Conservation (phyloP, 1,284 basidiomycete genomes). For the Microbotryomycetes sp. region DNA sequence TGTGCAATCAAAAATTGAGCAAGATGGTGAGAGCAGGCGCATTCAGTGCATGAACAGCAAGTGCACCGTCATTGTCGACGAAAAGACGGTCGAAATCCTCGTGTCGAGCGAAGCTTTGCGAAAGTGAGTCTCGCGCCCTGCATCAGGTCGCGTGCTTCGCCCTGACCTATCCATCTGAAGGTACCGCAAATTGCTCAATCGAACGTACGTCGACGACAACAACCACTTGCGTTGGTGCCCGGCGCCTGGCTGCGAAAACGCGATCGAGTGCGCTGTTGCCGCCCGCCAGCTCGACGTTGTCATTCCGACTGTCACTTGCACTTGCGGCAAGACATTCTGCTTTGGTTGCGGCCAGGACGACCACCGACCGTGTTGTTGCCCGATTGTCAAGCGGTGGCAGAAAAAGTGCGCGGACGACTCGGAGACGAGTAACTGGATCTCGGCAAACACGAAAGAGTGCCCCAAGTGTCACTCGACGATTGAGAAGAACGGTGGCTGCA, state of each 20-base stretch:
- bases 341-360: constrained; percentile 85
- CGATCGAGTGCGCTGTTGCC: constrained; percentile 76
- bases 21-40: constrained; percentile 72
- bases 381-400: constrained; percentile 84
- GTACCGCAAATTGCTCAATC: constrained; percentile 78
- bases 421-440: constrained; percentile 99
- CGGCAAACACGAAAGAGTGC: constrained; percentile 98
- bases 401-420: constrained; percentile 97
- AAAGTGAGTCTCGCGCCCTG: constrained; percentile 39
- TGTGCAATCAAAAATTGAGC: constrained; percentile 72
- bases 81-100: constrained; percentile 46
- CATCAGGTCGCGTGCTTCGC: background rate
- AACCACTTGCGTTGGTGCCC: constrained; percentile 86
- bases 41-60: constrained; percentile 91
- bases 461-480: constrained; percentile 91
- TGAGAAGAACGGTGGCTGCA: constrained; percentile 99
- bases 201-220: constrained; percentile 84
- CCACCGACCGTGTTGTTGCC: constrained; percentile 85
- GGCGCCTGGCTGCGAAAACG: constrained; percentile 56
- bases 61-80: constrained; percentile 65
- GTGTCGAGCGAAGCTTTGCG: constrained; percentile 42
- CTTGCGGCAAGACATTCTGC: constrained; percentile 66
- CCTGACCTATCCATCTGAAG: constrained; percentile 43
- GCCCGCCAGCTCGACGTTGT: constrained; percentile 54
- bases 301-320: constrained; percentile 84